Evolutionary conservation across 2,329 filamentous ascomycete species (phyloP), one percentile per base, ranked within the genome.

Genomic region (Akanthomyces dipterigenus): DNA sequence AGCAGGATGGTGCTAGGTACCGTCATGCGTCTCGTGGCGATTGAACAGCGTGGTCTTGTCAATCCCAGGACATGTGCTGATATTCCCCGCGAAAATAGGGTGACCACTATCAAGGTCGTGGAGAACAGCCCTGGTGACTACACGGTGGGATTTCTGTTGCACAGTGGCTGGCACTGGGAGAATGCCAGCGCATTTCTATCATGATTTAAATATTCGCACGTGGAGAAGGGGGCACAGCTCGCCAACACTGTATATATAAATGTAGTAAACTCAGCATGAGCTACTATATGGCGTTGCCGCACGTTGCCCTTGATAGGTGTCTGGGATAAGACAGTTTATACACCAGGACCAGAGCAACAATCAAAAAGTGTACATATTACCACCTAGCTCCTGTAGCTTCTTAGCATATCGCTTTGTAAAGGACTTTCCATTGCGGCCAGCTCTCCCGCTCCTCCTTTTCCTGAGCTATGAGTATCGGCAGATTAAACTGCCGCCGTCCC

Each of bases 401-500:
- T 64, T 42, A 90, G 68, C 88, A 91, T 64, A 90, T 76, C 61
- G 84, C 78, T 68, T 86, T 87, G 69, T 90, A 91, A 16, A 80
- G 53, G 67, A 80, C 86, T 77, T 90, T 91, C 88, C 88, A 91
- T 64, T 66, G 73, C 0, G 88, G 88, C 88, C 88, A 90, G 11
- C 72, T 73, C 26, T 80, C 82, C 69, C 79, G 78, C 75, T 95
- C 90, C 40, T 87, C 87, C 42, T 80, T 76, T 77, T 96, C 91
- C 71, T 93, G 87, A 49, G 86, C 85, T 54, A 93, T 78, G 58
- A 96, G 73, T 63, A 87, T 82, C 18, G 84, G 82, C 59, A 96
- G 74, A 70, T 93, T 90, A 62, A 96, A 80, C 69, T 95, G 89
- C 20, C 91, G 80, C 49, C 90, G 84, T 3, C 91, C 91, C 0